Percentiles rank a stretch among this genome's conserved stretches.
phyloP scores from a whole-genome alignment of 2,329 filamentous ascomycete species.

The Ilyonectria sp. region DNA sequence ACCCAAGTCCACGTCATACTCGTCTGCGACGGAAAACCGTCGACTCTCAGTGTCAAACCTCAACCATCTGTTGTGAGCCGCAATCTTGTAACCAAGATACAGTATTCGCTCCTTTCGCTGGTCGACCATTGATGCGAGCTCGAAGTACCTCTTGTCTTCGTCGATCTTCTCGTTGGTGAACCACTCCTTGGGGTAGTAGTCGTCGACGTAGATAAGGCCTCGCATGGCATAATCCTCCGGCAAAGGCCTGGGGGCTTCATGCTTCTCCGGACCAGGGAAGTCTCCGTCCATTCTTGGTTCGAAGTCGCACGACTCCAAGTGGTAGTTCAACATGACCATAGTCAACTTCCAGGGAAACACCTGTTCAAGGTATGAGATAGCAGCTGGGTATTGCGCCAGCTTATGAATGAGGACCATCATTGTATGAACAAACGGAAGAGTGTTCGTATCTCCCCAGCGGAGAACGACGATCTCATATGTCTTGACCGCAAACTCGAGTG shows the following conservation, averaged over 20 bases:
- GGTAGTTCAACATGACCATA: constrained; percentile 57
- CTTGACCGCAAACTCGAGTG: constrained; percentile 58
- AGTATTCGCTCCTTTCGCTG: constrained; percentile 73
- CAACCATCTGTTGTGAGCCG: constrained; percentile 60
- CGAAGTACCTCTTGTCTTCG: constrained; percentile 77
- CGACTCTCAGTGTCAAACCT: constrained; percentile 56
- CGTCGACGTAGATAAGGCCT: constrained; percentile 73
- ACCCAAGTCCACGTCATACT: too few species aligned
- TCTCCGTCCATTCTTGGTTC: constrained; percentile 56
- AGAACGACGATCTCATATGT: constrained; percentile 64
- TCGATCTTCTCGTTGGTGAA: constrained; percentile 72
- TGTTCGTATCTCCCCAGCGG: constrained; percentile 70
- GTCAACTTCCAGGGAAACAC: constrained; percentile 67
- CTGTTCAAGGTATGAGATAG: constrained; percentile 60
- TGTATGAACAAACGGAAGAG: constrained; percentile 75
- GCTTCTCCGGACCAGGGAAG: constrained; percentile 64
- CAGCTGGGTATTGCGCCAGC: constrained; percentile 58
- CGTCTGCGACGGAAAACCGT: too few species aligned
- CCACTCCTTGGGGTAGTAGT: constrained; percentile 72
- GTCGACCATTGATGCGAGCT: constrained; percentile 70
- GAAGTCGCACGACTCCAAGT: constrained; percentile 47
- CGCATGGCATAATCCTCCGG: constrained; percentile 79
- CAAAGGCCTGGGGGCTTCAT: constrained; percentile 66
- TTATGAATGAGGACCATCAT: constrained; percentile 72
- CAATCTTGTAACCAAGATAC: constrained; percentile 68